Conservation (phyloP, 2,329 filamentous ascomycete genomes). For the Trichoderma endophyticum region DNA sequence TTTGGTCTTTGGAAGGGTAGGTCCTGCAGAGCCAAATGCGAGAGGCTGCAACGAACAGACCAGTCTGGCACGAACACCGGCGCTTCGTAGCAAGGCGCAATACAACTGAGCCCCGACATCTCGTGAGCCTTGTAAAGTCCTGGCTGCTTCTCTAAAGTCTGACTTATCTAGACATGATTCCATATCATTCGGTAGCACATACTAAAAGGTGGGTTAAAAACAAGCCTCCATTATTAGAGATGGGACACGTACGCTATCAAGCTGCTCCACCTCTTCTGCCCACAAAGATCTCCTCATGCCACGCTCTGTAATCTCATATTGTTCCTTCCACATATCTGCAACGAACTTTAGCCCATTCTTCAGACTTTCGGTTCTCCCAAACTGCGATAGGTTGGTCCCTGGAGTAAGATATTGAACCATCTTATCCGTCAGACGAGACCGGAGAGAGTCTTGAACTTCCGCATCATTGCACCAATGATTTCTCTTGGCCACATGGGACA, state of each 20-base stretch:
- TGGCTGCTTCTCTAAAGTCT: constrained; percentile 72
- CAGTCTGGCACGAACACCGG: constrained; percentile 75
- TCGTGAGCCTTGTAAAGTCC: constrained; percentile 71
- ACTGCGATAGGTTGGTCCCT: constrained; percentile 64
- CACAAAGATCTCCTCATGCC: constrained; percentile 71
- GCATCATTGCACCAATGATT: constrained; percentile 88
- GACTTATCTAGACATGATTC: constrained; percentile 66
- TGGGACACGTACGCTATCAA: constrained; percentile 49
- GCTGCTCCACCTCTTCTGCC: constrained; percentile 63
- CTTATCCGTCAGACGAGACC: constrained; percentile 62
- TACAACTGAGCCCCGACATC: constrained; percentile 90
- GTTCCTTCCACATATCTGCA: constrained; percentile 62
- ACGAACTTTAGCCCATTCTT: constrained; percentile 74
- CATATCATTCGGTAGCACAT: constrained; percentile 56
- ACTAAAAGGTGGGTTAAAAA: constrained; percentile 35
- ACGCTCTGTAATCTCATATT: constrained; percentile 67
- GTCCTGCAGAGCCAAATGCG: constrained; percentile 58
- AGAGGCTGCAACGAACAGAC: constrained; percentile 89
- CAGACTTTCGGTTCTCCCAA: constrained; percentile 71
- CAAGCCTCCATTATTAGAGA: not conserved
- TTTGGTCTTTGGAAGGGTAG: constrained; percentile 44
- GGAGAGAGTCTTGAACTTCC: constrained; percentile 63
- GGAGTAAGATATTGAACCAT: constrained; percentile 67
- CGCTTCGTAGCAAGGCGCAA: constrained; percentile 79
- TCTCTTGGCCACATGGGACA: constrained; percentile 71